Conservation (phyloP, 805 yeast genomes). For the Vanderwaltozyma verrucispora region DNA sequence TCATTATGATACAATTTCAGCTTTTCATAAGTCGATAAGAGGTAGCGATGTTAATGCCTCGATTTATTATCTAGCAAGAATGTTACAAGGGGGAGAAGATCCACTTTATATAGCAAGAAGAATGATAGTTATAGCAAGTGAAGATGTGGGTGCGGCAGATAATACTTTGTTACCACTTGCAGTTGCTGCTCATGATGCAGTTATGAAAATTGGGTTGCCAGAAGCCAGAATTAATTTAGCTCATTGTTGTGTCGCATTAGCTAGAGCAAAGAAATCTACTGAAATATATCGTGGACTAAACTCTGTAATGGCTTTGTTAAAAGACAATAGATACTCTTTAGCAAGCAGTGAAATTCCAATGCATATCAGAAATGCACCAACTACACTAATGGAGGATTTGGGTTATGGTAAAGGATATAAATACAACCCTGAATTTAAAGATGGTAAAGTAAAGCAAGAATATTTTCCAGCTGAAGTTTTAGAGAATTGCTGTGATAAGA, state of each 20-base stretch:
- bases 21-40: constrained; percentile 86
- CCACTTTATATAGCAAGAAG: constrained; percentile 83
- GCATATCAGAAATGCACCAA: constrained; percentile 93
- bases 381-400: constrained; percentile 75
- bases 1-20: constrained; percentile 92
- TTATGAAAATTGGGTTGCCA: constrained; percentile 87
- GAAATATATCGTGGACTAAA: constrained; percentile 76
- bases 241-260: constrained; percentile 87
- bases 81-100: constrained; percentile 91
- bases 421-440: constrained; percentile 71
- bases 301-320: constrained; percentile 47
- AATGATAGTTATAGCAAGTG: constrained; percentile 91
- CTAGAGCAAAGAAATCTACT: constrained; percentile 77
- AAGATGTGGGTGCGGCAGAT: constrained; percentile 84
- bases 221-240: constrained; percentile 85
- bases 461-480: constrained; percentile 59
- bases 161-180: constrained; percentile 81
- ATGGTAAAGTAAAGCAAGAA: constrained; percentile 64
- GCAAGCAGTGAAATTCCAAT: constrained; percentile 51
- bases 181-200: constrained; percentile 73
- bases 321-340: constrained; percentile 37
- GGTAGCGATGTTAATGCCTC: constrained; percentile 91
- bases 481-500: constrained; percentile 15
- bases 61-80: constrained; percentile 71
- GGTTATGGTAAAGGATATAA: constrained; percentile 82